Conservation (phyloP, 352 stramenopile species). For the Pythium insidiosum region DNA sequence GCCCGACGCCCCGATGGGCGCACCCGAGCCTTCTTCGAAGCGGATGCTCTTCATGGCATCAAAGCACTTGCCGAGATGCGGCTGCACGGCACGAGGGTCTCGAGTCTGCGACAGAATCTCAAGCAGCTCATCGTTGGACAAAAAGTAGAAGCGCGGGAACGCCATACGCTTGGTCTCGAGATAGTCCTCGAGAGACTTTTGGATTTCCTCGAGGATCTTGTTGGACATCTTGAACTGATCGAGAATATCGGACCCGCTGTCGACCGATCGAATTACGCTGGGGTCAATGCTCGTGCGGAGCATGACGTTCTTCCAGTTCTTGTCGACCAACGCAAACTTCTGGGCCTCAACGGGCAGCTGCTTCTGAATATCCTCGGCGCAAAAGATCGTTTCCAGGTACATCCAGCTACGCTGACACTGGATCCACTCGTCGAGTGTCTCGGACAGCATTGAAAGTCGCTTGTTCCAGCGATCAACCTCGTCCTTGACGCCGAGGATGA, state of each 20-base stretch:
- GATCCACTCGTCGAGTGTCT: conserved; percentile 84
- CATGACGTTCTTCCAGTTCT: conserved; percentile 85
- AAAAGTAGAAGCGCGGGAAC: conserved; percentile 90
- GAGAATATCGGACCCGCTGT: conserved; percentile 59
- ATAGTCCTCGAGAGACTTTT: conserved; percentile 90
- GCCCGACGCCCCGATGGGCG: conserved; percentile 20
- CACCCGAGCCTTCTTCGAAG: conserved; percentile 43
- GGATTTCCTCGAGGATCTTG: conserved; percentile 83
- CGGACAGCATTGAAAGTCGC: conserved; percentile 71
- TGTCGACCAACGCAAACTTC: conserved; percentile 80
- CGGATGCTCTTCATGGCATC: conserved; percentile 90
- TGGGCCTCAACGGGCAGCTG: conserved; percentile 80
- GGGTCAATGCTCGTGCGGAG: conserved; percentile 66
- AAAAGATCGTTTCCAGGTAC: conserved; percentile 88
- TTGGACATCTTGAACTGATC: conserved; percentile 85
- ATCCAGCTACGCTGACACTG: conserved; percentile 83
- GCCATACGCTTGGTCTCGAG: conserved; percentile 90
- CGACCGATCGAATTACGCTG: conserved; percentile 69
- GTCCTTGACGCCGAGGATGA: conserved; percentile 88
- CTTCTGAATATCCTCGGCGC: conserved; percentile 85
- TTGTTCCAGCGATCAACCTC: conserved; percentile 89
- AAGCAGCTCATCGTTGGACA: conserved; percentile 89
- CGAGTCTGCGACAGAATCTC: conserved; percentile 89
- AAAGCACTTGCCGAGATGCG: conserved; percentile 89
- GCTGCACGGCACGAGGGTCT: conserved; percentile 85